These are phyloP conservation scores for Phytopythium boreale DNA, from an alignment of 352 stramenopile genomes.

Conservation along the genomic window DNA sequence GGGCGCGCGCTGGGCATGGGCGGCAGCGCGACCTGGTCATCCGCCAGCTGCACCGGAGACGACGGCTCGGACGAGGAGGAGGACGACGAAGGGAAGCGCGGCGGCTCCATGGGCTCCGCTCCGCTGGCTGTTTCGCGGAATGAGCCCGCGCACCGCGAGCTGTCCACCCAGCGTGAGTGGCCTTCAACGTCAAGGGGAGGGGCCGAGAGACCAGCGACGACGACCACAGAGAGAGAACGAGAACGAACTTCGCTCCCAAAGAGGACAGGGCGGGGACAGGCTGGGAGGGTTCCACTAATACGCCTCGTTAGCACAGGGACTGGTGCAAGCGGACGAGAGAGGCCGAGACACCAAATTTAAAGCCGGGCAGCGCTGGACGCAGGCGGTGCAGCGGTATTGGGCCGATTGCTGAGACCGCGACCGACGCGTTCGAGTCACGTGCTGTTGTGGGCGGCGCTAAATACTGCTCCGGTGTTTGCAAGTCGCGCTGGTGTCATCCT, in stretches of 20 bases:
- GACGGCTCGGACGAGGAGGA: constrained; percentile 21
- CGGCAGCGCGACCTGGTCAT: background rate
- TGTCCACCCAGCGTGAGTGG: constrained; percentile 88
- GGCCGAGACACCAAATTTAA: constrained; percentile 21
- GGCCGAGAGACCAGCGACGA: too few relatives aligned
- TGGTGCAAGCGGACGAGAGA: constrained; percentile 76
- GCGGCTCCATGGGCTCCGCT: background rate
- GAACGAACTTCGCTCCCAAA: too few relatives aligned
- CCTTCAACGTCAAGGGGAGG: constrained; percentile 64
- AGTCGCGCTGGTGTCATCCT: too few relatives aligned
- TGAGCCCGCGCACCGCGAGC: constrained; percentile 56
- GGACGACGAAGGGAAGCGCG: constrained; percentile 11
- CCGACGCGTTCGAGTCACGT: too few relatives aligned
- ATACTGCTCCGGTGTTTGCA: too few relatives aligned
- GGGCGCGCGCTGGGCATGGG: constrained; percentile 7
- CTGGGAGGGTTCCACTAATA: too few relatives aligned
- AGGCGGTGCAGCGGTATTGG: too few relatives aligned
- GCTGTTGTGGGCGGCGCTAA: too few relatives aligned
- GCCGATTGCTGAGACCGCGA: too few relatives aligned
- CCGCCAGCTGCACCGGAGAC: background rate
- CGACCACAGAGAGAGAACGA: too few relatives aligned
- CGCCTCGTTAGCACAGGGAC: constrained; percentile 15
- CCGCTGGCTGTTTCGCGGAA: constrained; percentile 55
- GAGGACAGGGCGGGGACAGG: too few relatives aligned
- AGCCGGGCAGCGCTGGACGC: background rate